A percentile compares a stretch with the other conserved stretches of the same genome.
Conservation (phyloP, 208 protist species). For the Trichomonas tenax region DNA sequence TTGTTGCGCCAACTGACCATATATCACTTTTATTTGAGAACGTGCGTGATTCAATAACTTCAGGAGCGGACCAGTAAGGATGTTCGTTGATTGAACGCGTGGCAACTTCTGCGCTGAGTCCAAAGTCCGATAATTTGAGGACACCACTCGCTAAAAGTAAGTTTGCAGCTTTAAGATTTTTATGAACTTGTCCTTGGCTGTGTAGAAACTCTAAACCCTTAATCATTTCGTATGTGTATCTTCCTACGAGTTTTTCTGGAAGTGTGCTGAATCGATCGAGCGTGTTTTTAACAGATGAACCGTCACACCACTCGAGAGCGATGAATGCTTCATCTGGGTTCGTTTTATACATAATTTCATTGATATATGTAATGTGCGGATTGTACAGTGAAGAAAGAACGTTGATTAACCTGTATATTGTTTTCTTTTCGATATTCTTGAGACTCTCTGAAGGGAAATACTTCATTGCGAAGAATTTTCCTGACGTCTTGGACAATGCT, state of each 20-base stretch:
- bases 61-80: slow-evolving; percentile 9
- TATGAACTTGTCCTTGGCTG: neutral
- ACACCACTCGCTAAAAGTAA: neutral
- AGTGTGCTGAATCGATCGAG: neutral
- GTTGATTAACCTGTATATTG: neutral
- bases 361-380: neutral
- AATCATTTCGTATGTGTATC: neutral
- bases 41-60: neutral
- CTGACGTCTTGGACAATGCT: neutral
- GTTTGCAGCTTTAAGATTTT: neutral
- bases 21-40: slow-evolving; percentile 15
- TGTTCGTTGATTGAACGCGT: neutral
- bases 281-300: neutral
- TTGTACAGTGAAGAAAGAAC: neutral
- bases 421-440: neutral
- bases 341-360: neutral
- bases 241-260: neutral
- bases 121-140: neutral
- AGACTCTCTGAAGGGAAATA: neutral
- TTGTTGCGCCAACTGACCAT: slow-evolving; percentile 56
- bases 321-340: neutral
- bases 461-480: neutral
- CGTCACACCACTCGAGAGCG: neutral
- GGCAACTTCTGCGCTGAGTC: neutral
- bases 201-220: slow-evolving; percentile 3